These are phyloP conservation scores for Blastobotrys chiropterorum DNA, from an alignment of 805 yeast species.

Conservation along the genomic window DNA sequence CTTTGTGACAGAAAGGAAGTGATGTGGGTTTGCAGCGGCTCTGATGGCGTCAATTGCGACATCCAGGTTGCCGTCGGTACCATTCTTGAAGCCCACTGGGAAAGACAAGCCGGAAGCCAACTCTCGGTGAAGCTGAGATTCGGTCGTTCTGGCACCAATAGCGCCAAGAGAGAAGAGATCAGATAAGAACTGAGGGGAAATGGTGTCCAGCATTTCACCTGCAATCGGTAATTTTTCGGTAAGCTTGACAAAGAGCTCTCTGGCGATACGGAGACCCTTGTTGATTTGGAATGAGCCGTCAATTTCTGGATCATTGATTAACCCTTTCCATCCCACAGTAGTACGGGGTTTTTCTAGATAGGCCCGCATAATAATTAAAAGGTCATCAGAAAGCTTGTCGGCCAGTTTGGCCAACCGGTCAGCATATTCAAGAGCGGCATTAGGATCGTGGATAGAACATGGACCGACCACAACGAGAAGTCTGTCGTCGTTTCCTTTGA, in stretches of 20 bases:
- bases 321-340: conserved; percentile 98
- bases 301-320: conserved; percentile 94
- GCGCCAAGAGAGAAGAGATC: conserved; percentile 96
- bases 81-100: conserved; percentile 98
- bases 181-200: conserved; percentile 90
- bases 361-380: conserved; percentile 92
- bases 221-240: conserved; percentile 88
- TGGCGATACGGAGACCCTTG: conserved; percentile 84
- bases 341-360: conserved; percentile 97
- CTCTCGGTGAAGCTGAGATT: conserved; percentile 95
- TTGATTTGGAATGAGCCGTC: conserved; percentile 90
- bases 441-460: conserved; percentile 93
- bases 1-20: conserved; percentile 89
- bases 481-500: conserved; percentile 81
- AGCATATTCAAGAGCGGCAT: conserved; percentile 87
- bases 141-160: conserved; percentile 98
- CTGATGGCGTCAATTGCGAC: conserved; percentile 93
- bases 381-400: conserved; percentile 62
- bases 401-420: conserved; percentile 52
- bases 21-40: conserved; percentile 90
- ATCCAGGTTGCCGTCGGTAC: conserved; percentile 92
- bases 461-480: conserved; percentile 90
- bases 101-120: conserved; percentile 93
- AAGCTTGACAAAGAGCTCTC: conserved; percentile 78
- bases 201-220: conserved; percentile 96